Base-by-base conservation (phyloP, 2,329 filamentous ascomycete species). In the Hyphodiscus sp. region DNA sequence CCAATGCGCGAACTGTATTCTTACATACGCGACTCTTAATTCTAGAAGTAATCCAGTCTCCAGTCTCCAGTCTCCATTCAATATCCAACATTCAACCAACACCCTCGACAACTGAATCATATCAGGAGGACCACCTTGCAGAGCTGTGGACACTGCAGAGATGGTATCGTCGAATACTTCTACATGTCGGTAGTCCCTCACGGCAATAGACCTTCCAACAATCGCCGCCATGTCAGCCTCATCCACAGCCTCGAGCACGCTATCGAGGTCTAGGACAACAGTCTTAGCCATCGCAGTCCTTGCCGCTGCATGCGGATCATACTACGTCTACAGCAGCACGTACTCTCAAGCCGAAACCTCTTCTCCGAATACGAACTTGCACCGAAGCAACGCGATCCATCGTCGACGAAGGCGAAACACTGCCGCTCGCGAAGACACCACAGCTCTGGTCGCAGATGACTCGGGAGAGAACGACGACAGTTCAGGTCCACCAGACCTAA, bases 311-410 rank as follows among this genome's bases (percentile, higher is more conserved):
- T 82, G 79, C 47, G 70, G 79, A 51, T 75, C 78, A 53, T 87
- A 82, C 65, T 77, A 81, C 53, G 70, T 82, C 61, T 86, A 83
- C 66, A 69, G 62, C 52, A 68, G 59, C 65, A 65, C 62, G 54
- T 68, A 67, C 45, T 63, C 62, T 60, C 56, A 60, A 52, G 52
- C 63, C 62, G 54, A 63, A 58, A 63, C 49, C 54, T 57, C 58
- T 23, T 55, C 61, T 41, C 61, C 49, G 51, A 54, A 45, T n/a
- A 30, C 51, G 20, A 58, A 63, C 15, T 71, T 89, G 29, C 85
- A 81, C 60, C 75, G 86, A 57, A 85, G 84, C 65, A 88, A 87
- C 68, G 85, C 86, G 11, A 66, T 88, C 41, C 82, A 84, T 57
- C 78, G 80, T 46, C 66, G 71, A 30, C 74, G 54, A 47, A 49